These are phyloP conservation scores for Colletotrichum scovillei DNA, from an alignment of 2,329 filamentous ascomycete species.

Conservation along the genomic window DNA sequence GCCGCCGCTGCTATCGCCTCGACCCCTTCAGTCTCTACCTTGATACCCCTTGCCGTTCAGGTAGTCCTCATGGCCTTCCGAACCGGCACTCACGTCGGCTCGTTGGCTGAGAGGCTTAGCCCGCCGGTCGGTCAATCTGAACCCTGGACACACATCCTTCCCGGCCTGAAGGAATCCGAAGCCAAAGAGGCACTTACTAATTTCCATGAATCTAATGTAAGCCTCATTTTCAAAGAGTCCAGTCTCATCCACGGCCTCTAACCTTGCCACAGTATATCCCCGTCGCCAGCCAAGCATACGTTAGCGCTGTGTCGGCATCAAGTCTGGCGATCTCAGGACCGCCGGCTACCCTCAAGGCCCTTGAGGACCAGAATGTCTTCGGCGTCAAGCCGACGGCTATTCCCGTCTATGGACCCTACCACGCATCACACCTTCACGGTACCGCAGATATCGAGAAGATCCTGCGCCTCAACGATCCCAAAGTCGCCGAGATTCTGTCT, in stretches of 20 bases:
- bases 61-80: conserved; percentile 75
- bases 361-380: conserved; percentile 54
- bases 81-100: conserved; percentile 66
- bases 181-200: conserved; percentile 61
- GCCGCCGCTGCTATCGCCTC: conserved; percentile 76
- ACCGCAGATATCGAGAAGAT: conserved; percentile 56
- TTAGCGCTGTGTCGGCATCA: conserved; percentile 62
- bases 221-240: conserved; percentile 37
- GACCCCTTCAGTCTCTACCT: conserved; percentile 69
- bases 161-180: conserved; percentile 63
- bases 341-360: conserved; percentile 57
- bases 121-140: conserved; percentile 57
- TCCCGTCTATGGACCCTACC: conserved; percentile 67
- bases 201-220: conserved; percentile 68
- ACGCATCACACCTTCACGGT: conserved; percentile 64
- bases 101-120: conserved; percentile 58
- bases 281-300: conserved; percentile 59
- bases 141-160: conserved; percentile 75
- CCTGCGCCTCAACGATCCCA: conserved; percentile 54
- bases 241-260: background rate
- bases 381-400: conserved; percentile 58
- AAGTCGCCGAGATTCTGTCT: conserved; percentile 51
- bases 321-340: conserved; percentile 67
- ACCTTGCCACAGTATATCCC: conserved; percentile 51
- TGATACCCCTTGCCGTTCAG: conserved; percentile 72